Evolutionary conservation across 192 early-diverging fungal species (phyloP), one percentile per base, ranked within the genome.

Genomic region (Dimargaris xerosporica): DNA sequence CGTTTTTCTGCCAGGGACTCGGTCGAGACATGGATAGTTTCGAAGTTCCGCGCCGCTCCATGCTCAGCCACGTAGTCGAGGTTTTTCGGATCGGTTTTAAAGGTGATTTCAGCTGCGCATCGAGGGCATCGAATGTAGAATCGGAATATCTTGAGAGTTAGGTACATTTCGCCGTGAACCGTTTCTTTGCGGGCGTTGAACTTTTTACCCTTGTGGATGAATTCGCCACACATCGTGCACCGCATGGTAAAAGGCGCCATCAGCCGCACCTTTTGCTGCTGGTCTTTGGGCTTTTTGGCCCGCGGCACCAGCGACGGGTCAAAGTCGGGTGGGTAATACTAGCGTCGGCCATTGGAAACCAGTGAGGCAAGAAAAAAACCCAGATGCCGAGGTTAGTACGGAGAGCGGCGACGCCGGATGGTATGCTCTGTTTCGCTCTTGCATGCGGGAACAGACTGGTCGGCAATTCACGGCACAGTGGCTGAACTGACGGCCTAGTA

Each of bases 171-270:
- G 13, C 79, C 81, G 46, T 84, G 72, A 4, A 85, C 85, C 0
- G 84, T 79, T 67, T 98, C 95, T 68, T 98, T 98, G 46, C 91
- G 78, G 29, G 93, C 94, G 69, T 98, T 97, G 78, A 98, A 97
- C 64, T 98, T 98, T 66, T 93, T 98, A 30, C 92, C 90, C 71
- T 95, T 94, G 74, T 91, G 91, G 46, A 99, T 87, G 75, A 90
- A 99, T 64, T 99, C 92, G 12, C 94, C 93, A 63, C 96, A 97
- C 9, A 88, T 88, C 44, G 79, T 80, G 76, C 96, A 99, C 45
- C 88, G 88, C 96, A 99, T 99, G 2, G 96, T 94, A 67, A 95
- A 99, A 9, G 96, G 96, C 5, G 96, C 84, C 89, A 96, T 96
- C 25, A 99, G 82, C 26, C 96, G 93, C 23, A 99, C 96, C 65